Conservation (phyloP, 495 filamentous ascomycete genomes). For the Penicillium nucicola region DNA sequence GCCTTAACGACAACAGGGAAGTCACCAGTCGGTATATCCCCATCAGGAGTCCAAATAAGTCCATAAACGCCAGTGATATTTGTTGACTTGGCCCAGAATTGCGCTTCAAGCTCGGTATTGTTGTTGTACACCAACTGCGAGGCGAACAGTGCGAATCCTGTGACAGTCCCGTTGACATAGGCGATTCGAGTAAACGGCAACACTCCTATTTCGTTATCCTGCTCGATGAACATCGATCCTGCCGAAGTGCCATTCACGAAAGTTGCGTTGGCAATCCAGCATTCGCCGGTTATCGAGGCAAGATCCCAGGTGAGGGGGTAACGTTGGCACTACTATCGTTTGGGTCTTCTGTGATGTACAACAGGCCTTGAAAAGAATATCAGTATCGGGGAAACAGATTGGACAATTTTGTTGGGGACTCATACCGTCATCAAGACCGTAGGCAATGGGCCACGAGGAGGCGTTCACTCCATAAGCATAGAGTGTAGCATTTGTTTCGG, state of each 20-base stretch:
- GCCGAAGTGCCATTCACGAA: conserved; percentile 12
- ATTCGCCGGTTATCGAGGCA: conserved; percentile 13
- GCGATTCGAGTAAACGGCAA: conserved; percentile 4
- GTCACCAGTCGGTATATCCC: conserved; percentile 2
- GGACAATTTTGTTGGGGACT: neutral
- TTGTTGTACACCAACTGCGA: conserved; percentile 18
- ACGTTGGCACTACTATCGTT: neutral
- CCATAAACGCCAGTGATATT: conserved; percentile 4
- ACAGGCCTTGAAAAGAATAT: neutral
- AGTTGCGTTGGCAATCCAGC: conserved; percentile 15
- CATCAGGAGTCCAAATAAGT: conserved; percentile 11
- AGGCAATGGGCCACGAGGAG: conserved; percentile 9
- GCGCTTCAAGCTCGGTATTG: conserved; percentile 9
- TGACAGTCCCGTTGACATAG: conserved; percentile 11
- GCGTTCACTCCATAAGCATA: conserved; percentile 14
- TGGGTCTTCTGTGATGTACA: conserved; percentile 11
- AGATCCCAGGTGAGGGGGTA: conserved; percentile 10
- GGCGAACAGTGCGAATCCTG: conserved; percentile 15
- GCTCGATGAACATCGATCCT: conserved; percentile 12
- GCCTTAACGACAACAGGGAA: conserved; percentile 18
- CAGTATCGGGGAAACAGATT: neutral
- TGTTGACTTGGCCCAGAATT: conserved; percentile 13
- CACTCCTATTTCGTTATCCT: conserved; percentile 8
- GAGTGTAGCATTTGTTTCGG: conserved; percentile 13
- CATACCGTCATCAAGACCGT: conserved; percentile 8